Base-by-base conservation (phyloP, 2,329 filamentous ascomycete genomes). In the Ophiognomonia clavigignenti-juglandacearum region DNA sequence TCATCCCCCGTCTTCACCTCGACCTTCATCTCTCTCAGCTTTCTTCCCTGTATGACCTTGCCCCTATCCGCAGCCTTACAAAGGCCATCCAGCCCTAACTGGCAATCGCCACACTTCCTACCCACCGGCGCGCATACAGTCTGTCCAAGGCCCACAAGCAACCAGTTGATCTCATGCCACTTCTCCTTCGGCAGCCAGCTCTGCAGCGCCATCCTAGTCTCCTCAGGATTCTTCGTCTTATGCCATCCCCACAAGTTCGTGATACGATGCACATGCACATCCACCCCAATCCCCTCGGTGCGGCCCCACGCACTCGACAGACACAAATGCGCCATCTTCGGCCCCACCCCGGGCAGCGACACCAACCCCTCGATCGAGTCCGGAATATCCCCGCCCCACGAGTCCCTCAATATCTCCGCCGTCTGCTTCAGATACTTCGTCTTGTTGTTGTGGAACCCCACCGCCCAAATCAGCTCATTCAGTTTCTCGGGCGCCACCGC, bases 401-500 rank as follows among this genome's bases (percentile, higher is more conserved):
- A 64, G 59, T 92, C 85, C 38, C 81, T 77, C 22, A 95, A 73
- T 27, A 95, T 83, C 26, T 76, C 68, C 4, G 89, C 89, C 1
- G 86, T 74, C 47, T 82, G 74, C 64, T 93, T 89, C 61, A 95
- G 84, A 61, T 77, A 78, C 67, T 83, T 86, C 3, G 90, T 93
- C 70, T 96, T 96, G 67, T 90, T 91, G 61, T 95, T 96, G 71
- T 96, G 91, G 64, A 96, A 96, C 22, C 91, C 91, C 34, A 96
- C 90, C 56, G 86, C 83, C 63, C 79, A 77, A 54, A 96, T 96
- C 55, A 95, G 71, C 57, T 81, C 70, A 62, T 95, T 92, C 44
- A 82, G 72, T 13, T 71, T 64, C 2, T 71, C 70, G 2, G 88
- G 80, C 4, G 84, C 75, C 23, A 90, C 82, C 2, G 82, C 80